A percentile compares a stretch with the other conserved stretches of the same genome.
Conservation (phyloP, 78 protist genomes). For the Protostelium mycophagum region DNA sequence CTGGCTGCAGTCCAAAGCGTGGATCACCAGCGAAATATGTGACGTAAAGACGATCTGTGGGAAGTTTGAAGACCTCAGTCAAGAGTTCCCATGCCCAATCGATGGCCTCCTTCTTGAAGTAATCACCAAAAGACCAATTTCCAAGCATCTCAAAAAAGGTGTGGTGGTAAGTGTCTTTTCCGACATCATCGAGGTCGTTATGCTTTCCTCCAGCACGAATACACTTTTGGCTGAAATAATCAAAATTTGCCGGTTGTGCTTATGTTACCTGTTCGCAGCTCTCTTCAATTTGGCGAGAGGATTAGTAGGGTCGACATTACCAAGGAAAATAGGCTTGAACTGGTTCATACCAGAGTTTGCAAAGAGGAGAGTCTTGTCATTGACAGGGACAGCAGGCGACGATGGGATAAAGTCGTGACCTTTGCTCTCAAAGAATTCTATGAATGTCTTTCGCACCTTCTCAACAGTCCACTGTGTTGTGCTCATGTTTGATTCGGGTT, state of each 20-base stretch:
- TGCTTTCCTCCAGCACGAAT: slow-evolving; percentile 99
- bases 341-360: slow-evolving; percentile 99
- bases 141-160: slow-evolving; percentile 99
- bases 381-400: slow-evolving; percentile 84
- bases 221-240: slow-evolving; percentile 87
- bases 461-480: slow-evolving; percentile 7
- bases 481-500: background rate
- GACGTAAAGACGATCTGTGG: slow-evolving; percentile 84
- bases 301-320: slow-evolving; percentile 82
- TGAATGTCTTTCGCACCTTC: slow-evolving; percentile 81
- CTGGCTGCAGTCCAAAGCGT: slow-evolving; percentile 70
- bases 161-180: slow-evolving; percentile 96
- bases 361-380: slow-evolving; percentile 96
- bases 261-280: slow-evolving; percentile 72
- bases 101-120: slow-evolving; percentile 95
- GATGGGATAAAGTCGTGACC: slow-evolving; percentile 80
- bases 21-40: slow-evolving; percentile 93
- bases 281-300: slow-evolving; percentile 79
- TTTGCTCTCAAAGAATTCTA: slow-evolving; percentile 75
- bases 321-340: slow-evolving; percentile 94
- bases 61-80: slow-evolving; percentile 80
- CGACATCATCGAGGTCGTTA: slow-evolving; percentile 95
- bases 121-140: slow-evolving; percentile 96
- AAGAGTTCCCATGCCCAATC: slow-evolving; percentile 93
- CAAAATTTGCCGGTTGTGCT: background rate